These are phyloP conservation scores for Ceratocystis variospora DNA, from an alignment of 2,329 filamentous ascomycete genomes.

Conservation along the genomic window DNA sequence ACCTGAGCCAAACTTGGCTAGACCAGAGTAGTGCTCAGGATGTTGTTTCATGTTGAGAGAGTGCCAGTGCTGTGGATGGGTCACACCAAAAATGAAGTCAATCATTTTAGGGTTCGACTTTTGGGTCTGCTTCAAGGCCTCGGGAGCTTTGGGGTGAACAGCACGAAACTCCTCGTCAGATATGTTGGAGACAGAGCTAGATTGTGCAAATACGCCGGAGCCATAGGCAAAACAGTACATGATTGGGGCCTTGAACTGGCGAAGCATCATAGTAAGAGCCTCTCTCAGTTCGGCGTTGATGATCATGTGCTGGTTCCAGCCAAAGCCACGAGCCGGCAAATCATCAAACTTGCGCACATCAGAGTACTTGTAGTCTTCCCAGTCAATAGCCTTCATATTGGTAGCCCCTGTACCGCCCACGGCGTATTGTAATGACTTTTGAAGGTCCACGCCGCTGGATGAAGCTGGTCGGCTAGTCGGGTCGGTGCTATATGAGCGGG, in stretches of 20 bases:
- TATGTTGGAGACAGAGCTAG: slow-evolving; percentile 37
- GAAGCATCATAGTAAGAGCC: slow-evolving; percentile 69
- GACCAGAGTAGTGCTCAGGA: slow-evolving; percentile 77
- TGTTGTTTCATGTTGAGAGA: slow-evolving; percentile 81
- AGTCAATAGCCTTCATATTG: slow-evolving; percentile 24
- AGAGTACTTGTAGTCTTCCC: slow-evolving; percentile 32
- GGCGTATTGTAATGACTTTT: slow-evolving; percentile 11
- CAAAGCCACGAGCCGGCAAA: slow-evolving; percentile 48
- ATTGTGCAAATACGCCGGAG: slow-evolving; percentile 86
- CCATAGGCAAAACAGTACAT: slow-evolving; percentile 96
- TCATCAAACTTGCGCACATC: slow-evolving; percentile 34
- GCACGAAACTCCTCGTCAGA: slow-evolving; percentile 44
- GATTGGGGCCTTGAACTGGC: slow-evolving; percentile 85
- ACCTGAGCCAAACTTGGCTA: slow-evolving; percentile 72
- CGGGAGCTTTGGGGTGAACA: slow-evolving; percentile 69
- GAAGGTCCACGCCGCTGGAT: not conserved
- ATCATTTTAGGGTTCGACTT: slow-evolving; percentile 89
- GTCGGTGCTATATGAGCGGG: slow-evolving; percentile 2
- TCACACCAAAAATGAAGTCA: slow-evolving; percentile 94
- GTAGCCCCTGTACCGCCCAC: slow-evolving; percentile 6
- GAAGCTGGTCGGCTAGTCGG: not conserved
- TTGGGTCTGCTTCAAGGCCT: slow-evolving; percentile 71
- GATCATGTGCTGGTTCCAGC: slow-evolving; percentile 89
- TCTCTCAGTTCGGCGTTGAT: slow-evolving; percentile 96
- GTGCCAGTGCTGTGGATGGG: slow-evolving; percentile 93